phyloP scores from a whole-genome alignment of 768 basidiomycete species.

The Kwoniella bestiolae region DNA sequence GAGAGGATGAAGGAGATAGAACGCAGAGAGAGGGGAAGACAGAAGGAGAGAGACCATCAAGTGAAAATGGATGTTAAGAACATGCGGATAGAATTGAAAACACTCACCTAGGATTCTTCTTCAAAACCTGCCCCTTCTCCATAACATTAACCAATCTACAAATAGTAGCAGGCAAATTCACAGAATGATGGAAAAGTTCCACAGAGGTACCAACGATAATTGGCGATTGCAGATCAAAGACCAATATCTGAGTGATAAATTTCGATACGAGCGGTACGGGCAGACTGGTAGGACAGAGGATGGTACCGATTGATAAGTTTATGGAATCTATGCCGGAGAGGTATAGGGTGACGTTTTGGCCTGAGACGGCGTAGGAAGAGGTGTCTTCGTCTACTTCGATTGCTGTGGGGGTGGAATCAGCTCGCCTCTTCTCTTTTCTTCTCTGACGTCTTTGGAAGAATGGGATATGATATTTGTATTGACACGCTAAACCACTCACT shows the following conservation, averaged over 20 bases:
- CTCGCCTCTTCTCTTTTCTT: too few relatives aligned
- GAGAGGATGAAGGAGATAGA: too few relatives aligned
- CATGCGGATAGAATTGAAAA: too few relatives aligned
- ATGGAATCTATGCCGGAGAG: constrained; percentile 82
- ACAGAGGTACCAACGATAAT: constrained; percentile 87
- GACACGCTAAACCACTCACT: constrained; percentile 54
- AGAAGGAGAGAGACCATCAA: too few relatives aligned
- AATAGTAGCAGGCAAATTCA: constrained; percentile 86
- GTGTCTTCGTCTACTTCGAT: constrained; percentile 80
- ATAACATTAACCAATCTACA: constrained; percentile 76
- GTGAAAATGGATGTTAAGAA: too few relatives aligned
- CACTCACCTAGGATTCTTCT: constrained; percentile 77
- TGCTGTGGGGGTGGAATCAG: constrained; percentile 60
- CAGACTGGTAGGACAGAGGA: constrained; percentile 76
- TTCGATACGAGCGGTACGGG: constrained; percentile 74
- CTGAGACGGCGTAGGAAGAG: constrained; percentile 86
- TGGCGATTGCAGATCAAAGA: constrained; percentile 89
- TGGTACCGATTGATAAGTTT: constrained; percentile 82
- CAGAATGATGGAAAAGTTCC: constrained; percentile 92
- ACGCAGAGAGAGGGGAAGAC: too few relatives aligned
- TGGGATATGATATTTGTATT: too few relatives aligned
- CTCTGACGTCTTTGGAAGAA: background rate
- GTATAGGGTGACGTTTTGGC: constrained; percentile 84
- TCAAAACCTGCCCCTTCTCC: constrained; percentile 78
- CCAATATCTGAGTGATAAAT: constrained; percentile 85